A percentile compares a stretch with the other conserved stretches of the same genome.
Conservation (phyloP, 108 stramenopile genomes). For the Seminavis robusta region DNA sequence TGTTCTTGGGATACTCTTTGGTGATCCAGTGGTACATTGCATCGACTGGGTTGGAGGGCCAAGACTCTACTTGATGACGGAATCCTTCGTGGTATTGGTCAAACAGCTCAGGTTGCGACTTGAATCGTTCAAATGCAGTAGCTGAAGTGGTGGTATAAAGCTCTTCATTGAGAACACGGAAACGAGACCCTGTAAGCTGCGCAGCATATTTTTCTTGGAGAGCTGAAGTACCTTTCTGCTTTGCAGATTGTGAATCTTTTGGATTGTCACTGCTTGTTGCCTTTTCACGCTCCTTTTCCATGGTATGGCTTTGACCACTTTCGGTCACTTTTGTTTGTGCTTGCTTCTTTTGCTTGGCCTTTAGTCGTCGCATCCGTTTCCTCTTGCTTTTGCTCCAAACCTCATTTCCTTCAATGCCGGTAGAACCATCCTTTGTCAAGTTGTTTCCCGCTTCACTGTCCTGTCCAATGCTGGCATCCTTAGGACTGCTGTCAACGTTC, state of each 20-base stretch:
- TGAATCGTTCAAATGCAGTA: slow-evolving; percentile 75
- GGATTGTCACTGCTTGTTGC: not conserved
- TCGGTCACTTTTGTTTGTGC: not conserved
- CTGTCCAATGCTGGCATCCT: too few species aligned
- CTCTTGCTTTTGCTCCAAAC: slow-evolving; percentile 66
- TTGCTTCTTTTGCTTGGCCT: slow-evolving; percentile 28
- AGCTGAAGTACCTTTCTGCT: slow-evolving; percentile 13
- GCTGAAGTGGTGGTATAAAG: slow-evolving; percentile 89
- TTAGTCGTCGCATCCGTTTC: slow-evolving; percentile 42
- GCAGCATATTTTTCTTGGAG: slow-evolving; percentile 60
- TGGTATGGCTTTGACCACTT: not conserved
- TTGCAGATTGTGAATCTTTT: not conserved
- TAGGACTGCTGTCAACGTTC: too few species aligned
- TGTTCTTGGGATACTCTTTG: not conserved
- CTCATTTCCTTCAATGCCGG: too few species aligned
- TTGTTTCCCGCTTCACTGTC: too few species aligned
- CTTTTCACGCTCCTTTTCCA: not conserved
- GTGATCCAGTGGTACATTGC: slow-evolving; percentile 78
- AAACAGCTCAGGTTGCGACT: slow-evolving; percentile 86
- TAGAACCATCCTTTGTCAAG: too few species aligned
- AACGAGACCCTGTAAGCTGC: slow-evolving; percentile 89
- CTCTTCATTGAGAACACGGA: slow-evolving; percentile 96
- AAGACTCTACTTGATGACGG: slow-evolving; percentile 89
- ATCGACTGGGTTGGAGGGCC: slow-evolving; percentile 98
- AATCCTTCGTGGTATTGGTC: slow-evolving; percentile 97